Percentiles rank a stretch among this genome's conserved stretches.
phyloP scores from a whole-genome alignment of 352 stramenopile species.

The Phytophthora macrochlamydospora region DNA sequence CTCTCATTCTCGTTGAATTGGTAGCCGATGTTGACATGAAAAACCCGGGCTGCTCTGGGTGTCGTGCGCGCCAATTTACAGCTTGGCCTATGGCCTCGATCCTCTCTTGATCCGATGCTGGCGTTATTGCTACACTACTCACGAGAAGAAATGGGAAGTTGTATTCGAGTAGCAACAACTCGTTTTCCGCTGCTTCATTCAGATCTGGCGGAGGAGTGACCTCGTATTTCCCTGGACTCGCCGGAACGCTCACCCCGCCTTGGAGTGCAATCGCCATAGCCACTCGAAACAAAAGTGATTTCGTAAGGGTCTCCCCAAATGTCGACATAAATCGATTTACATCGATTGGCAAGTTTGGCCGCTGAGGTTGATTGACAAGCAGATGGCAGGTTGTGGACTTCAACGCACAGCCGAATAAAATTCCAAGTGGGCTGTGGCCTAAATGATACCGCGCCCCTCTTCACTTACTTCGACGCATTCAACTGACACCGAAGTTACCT shows the following conservation, averaged over 20 bases:
- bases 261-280: neutral
- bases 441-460: too few species aligned
- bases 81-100: neutral
- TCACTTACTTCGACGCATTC: too few species aligned
- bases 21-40: neutral
- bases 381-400: too few species aligned
- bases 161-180: neutral
- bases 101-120: neutral
- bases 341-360: too few species aligned
- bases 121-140: neutral
- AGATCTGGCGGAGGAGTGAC: neutral
- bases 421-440: too few species aligned
- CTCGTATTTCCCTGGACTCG: neutral
- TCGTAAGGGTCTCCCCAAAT: too few species aligned
- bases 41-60: neutral
- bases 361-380: too few species aligned
- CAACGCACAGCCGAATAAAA: too few species aligned
- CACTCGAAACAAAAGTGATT: too few species aligned
- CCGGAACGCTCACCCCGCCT: neutral
- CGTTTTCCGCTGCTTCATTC: neutral
- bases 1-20: neutral
- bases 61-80: neutral
- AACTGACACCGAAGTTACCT: too few species aligned
- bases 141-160: neutral
- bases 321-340: too few species aligned